Conservation (phyloP, 2,329 filamentous ascomycete genomes). For the Talaromyces sp. region DNA sequence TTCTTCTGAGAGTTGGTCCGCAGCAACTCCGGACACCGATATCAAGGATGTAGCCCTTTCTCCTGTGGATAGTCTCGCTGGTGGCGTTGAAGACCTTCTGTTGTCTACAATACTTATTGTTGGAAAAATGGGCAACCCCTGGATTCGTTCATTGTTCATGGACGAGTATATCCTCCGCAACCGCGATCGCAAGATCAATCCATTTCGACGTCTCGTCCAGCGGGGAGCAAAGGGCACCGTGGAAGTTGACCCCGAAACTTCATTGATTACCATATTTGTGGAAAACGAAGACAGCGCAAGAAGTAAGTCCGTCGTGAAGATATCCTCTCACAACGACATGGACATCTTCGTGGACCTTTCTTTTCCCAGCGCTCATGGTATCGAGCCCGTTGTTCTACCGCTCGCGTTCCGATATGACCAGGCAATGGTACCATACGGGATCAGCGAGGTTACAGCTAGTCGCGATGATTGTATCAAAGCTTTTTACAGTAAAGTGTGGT, state of each 20-base stretch:
- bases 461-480: conserved; percentile 98
- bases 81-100: neutral
- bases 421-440: neutral
- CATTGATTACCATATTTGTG: neutral
- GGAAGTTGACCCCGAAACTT: neutral
- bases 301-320: neutral
- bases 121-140: neutral
- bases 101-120: neutral
- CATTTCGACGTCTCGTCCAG: neutral
- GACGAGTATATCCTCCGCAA: neutral
- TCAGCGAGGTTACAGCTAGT: conserved; percentile 61
- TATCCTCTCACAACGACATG: neutral
- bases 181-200: neutral
- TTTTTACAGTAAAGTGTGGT: conserved; percentile 98
- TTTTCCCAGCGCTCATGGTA: neutral
- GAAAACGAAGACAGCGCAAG: neutral
- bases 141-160: neutral
- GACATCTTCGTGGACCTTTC: neutral
- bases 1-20: neutral
- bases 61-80: neutral
- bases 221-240: neutral
- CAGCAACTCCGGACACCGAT: neutral
- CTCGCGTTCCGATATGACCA: neutral
- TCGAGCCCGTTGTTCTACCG: neutral
- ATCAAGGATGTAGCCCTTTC: neutral